Conservation (phyloP, 768 basidiomycete genomes). For the Mycena latifolia region DNA sequence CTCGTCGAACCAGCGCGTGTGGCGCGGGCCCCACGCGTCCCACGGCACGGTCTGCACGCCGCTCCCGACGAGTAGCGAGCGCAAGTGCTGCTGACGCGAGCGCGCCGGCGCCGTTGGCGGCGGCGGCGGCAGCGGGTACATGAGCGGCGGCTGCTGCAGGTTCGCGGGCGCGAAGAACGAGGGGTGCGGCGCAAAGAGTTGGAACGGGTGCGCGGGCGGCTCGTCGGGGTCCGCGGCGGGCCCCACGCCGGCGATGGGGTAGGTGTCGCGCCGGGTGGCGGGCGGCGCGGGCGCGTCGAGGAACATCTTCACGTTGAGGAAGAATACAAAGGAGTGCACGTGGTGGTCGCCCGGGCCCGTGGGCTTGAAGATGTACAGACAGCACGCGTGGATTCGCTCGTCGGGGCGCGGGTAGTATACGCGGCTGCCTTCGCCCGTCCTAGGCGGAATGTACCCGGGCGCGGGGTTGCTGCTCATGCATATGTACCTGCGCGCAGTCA, state of each 20-base stretch:
- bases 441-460: conserved; percentile 52
- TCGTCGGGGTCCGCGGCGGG: conserved; percentile 2
- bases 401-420: conserved; percentile 59
- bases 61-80: conserved; percentile 33
- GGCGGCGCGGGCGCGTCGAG: conserved; percentile 32
- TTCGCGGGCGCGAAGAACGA: conserved; percentile 29
- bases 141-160: conserved; percentile 20
- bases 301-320: conserved; percentile 59
- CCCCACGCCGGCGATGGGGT: not conserved
- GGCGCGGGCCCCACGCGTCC: conserved; percentile 64
- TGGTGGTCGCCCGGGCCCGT: conserved; percentile 51
- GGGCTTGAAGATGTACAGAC: conserved; percentile 60
- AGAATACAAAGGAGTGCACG: conserved; percentile 64
- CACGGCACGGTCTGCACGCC: conserved; percentile 51
- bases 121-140: conserved; percentile 15
- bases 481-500: conserved; percentile 48
- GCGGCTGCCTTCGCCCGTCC: conserved; percentile 37
- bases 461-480: conserved; percentile 66
- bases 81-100: conserved; percentile 34
- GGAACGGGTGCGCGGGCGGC: conserved; percentile 17
- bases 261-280: not conserved
- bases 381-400: conserved; percentile 65
- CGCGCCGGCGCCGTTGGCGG: conserved; percentile 11
- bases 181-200: conserved; percentile 28
- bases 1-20: conserved; percentile 68